Conservation (phyloP, 2,329 filamentous ascomycete genomes). For the Juglanconis sp. region DNA sequence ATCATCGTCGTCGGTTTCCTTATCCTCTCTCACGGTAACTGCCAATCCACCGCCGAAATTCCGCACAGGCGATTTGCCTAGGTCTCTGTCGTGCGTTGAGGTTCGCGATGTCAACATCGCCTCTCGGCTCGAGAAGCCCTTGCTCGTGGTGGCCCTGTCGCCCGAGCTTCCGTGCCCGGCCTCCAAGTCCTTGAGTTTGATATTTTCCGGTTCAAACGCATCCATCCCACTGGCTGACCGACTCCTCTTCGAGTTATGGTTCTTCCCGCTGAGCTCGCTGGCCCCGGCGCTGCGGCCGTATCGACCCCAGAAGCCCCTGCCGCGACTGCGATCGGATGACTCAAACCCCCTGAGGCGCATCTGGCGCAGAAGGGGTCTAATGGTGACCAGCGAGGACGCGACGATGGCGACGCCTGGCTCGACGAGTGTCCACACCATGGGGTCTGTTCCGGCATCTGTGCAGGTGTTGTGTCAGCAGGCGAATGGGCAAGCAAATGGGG, state of each 20-base stretch:
- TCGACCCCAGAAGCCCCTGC: constrained; percentile 27
- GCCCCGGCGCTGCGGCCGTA: constrained; percentile 28
- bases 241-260: background rate
- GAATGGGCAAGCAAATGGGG: background rate
- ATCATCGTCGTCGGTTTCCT: constrained; percentile 4
- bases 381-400: constrained; percentile 52
- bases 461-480: background rate
- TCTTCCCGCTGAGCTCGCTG: constrained; percentile 1
- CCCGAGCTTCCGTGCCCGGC: constrained; percentile 18
- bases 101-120: constrained; percentile 2
- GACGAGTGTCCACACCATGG: constrained; percentile 56
- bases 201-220: constrained; percentile 34
- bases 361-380: constrained; percentile 51
- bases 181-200: constrained; percentile 36
- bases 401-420: constrained; percentile 55
- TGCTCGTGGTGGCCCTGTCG: background rate
- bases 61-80: background rate
- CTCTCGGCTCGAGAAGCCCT: constrained; percentile 2
- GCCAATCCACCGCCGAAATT: background rate
- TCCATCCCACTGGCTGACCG: constrained; percentile 26
- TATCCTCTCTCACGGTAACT: constrained; percentile 22
- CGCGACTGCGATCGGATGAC: constrained; percentile 34
- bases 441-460: constrained; percentile 45
- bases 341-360: constrained; percentile 46
- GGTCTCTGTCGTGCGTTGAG: background rate